Percentiles rank a stretch among this genome's conserved stretches.
These are phyloP conservation scores for Spathaspora gorwiae DNA, from an alignment of 805 yeast genomes.

Conservation along the genomic window DNA sequence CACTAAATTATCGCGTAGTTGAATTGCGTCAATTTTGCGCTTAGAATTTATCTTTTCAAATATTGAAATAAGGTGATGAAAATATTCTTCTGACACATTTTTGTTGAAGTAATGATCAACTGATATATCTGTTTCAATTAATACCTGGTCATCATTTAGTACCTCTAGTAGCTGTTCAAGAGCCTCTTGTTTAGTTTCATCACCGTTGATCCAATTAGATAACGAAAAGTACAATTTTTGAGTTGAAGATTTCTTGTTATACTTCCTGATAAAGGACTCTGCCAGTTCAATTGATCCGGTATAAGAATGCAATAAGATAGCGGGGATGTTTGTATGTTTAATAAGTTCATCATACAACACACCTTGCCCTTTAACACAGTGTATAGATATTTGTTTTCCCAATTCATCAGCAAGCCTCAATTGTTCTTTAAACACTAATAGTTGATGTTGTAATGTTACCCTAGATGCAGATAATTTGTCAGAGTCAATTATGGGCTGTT, in stretches of 20 bases:
- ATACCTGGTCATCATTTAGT: constrained; percentile 20
- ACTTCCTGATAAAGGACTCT: constrained; percentile 38
- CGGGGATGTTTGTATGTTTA: constrained; percentile 19
- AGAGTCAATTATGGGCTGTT: constrained; percentile 5
- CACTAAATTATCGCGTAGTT: constrained; percentile 9
- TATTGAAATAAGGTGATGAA: constrained; percentile 18
- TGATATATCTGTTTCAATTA: constrained; percentile 34
- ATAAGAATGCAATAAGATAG: constrained; percentile 75
- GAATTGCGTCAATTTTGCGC: not conserved
- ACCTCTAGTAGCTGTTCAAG: constrained; percentile 14
- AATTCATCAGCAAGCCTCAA: constrained; percentile 49
- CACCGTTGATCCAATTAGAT: constrained; percentile 47
- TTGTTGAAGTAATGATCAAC: constrained; percentile 20
- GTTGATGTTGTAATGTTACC: constrained; percentile 67
- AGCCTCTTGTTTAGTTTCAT: constrained; percentile 20
- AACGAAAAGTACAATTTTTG: constrained; percentile 45
- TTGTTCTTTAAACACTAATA: constrained; percentile 44
- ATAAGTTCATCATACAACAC: constrained; percentile 43
- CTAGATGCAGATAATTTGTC: constrained; percentile 37
- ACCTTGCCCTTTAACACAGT: constrained; percentile 81
- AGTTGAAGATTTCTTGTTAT: constrained; percentile 12
- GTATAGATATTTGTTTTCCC: constrained; percentile 62
- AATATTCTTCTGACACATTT: constrained; percentile 13
- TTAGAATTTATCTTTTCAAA: constrained; percentile 10
- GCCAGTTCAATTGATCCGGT: constrained; percentile 78